Evolutionary conservation across 306 rosid species (phyloP).

Genomic region (Rosa persica): DNA sequence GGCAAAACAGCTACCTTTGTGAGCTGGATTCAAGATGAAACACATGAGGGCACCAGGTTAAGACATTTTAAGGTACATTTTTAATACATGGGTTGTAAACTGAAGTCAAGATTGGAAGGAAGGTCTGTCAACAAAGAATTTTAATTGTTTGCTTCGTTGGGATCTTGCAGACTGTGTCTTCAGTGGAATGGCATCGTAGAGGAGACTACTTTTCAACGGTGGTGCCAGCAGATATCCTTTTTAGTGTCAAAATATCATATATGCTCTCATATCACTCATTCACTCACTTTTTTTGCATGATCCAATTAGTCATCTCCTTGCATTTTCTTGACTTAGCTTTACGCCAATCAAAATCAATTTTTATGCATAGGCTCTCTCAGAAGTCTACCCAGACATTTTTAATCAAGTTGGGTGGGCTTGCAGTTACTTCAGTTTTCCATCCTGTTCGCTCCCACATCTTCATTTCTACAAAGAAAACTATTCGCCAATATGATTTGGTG

Average conservation of each 20-base stretch:
- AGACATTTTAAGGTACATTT: constrained; percentile 77
- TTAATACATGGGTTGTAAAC: constrained; percentile 13
- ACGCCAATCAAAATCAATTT: constrained; percentile 84
- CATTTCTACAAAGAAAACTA: constrained; percentile 65
- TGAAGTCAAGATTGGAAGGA: constrained; percentile 9
- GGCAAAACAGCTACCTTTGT: constrained; percentile 45
- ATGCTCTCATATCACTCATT: not conserved
- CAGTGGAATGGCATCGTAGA: constrained; percentile 91
- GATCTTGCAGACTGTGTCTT: constrained; percentile 71
- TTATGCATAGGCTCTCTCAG: constrained; percentile 79
- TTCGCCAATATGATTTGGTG: constrained; percentile 78
- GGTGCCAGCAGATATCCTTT: constrained; percentile 95
- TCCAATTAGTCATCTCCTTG: not conserved
- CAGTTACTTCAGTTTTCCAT: constrained; percentile 83
- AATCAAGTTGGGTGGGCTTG: constrained; percentile 78
- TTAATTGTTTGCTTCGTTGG: constrained; percentile 23
- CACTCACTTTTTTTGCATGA: not conserved
- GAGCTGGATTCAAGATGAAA: constrained; percentile 79
- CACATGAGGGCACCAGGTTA: constrained; percentile 62
- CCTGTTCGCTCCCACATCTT: constrained; percentile 78
- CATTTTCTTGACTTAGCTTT: constrained; percentile 66
- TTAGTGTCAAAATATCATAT: not conserved
- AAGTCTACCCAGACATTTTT: constrained; percentile 74
- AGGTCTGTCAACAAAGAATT: constrained; percentile 8
- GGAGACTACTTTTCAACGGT: constrained; percentile 95